Evolutionary conservation across 306 rosid species (phyloP).

Genomic region (Dalbergia oliveri): DNA sequence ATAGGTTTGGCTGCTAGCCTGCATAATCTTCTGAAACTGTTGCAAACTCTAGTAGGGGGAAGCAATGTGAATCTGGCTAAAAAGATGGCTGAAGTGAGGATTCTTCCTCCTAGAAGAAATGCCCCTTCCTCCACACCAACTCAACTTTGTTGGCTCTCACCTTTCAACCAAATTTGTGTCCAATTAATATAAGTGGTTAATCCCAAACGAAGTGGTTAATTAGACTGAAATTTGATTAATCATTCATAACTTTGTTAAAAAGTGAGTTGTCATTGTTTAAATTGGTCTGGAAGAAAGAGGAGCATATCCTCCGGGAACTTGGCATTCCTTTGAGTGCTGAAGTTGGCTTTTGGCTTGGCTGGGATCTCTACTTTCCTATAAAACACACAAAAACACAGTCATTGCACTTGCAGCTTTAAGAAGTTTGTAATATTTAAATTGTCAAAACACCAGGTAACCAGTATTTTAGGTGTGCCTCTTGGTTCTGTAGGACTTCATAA

Average conservation of each 20-base stretch:
- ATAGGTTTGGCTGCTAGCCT: conserved; percentile 23
- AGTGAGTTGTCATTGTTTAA: background rate
- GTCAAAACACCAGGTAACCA: background rate
- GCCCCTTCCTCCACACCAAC: conserved; percentile 4
- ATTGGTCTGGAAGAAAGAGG: background rate
- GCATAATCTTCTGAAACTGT: background rate
- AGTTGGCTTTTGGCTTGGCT: conserved; percentile 3
- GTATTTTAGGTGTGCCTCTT: background rate
- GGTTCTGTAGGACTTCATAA: background rate
- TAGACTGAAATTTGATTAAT: background rate
- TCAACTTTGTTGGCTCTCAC: background rate
- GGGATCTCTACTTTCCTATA: background rate
- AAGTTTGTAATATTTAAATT: background rate
- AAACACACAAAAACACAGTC: background rate
- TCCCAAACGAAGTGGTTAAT: background rate
- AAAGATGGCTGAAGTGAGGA: background rate
- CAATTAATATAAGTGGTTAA: background rate
- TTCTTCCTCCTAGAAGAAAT: conserved; percentile 14
- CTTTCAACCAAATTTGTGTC: background rate
- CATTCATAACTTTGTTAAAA: background rate
- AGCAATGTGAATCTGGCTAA: conserved; percentile 14
- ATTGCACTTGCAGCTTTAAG: conserved; percentile 26
- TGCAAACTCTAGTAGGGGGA: conserved; percentile 8
- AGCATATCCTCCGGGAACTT: background rate
- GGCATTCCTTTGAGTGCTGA: conserved; percentile 8